Base-by-base conservation (phyloP, 2,329 filamentous ascomycete species). In the Kalaharituber pfeilii region DNA sequence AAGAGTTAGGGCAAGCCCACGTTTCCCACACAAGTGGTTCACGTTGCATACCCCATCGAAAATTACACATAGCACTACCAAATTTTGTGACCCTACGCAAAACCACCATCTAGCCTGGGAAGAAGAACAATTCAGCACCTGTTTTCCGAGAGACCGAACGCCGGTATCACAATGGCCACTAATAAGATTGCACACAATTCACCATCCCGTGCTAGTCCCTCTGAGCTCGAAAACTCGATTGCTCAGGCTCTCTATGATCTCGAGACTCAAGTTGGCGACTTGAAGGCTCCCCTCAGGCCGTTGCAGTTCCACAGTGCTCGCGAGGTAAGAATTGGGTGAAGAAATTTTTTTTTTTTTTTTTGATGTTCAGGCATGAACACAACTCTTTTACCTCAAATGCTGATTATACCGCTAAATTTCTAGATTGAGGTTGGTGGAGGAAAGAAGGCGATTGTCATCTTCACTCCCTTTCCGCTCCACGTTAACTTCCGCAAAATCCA, bases 371-470 rank as follows among this genome's bases (percentile, higher is more conserved):
- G n/a, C n/a, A n/a, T 50, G 44, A 42, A 45, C 49, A n/a, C n/a
- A n/a, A n/a, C n/a, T n/a, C n/a, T n/a, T n/a, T n/a, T n/a, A n/a
- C n/a, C n/a, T 54, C 47, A 9, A 8, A 24, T 47, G 42, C 11
- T 11, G 42, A 13, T 47, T 11, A 47, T 47, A 13, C 24, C 24
- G 8, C 8, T 47, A 20, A 9, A 9, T 78, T 67, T 72, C 69
- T 76, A 98, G 91, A 91, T 98, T 80, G 91, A 98, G 80, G 89
- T 96, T 77, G 91, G 91, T 79, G 88, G 96, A 80, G 91, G 91
- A 82, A 94, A 94, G 82, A 98, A 96, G 84, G 91, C 91, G 72
- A 91, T 98, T 79, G 89, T 94, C 80, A 94, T 98, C 85, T 98
- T 98, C 85, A 91, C 98, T 80, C 91, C 91, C 73, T 91, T 98